Evolutionary conservation across 192 early-diverging fungal genomes (phyloP).

Genomic region (Coemansia sp.): DNA sequence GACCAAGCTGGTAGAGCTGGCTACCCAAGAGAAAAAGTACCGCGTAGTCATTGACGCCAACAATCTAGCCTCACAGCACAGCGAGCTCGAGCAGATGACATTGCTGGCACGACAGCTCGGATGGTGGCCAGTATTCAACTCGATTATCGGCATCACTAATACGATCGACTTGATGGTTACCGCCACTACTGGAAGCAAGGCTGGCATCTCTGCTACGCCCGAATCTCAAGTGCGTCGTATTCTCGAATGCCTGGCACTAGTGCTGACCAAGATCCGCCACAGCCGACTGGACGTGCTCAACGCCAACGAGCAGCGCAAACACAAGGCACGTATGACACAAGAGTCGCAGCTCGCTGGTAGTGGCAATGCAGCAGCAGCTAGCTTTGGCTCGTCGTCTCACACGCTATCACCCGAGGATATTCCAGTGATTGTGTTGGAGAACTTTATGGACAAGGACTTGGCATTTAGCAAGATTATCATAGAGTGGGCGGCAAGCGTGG

Average conservation of each 20-base stretch:
- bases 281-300: conserved; percentile 27
- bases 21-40: conserved; percentile 65
- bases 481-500: conserved; percentile 81
- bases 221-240: conserved; percentile 83
- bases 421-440: conserved; percentile 90
- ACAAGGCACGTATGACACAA: neutral
- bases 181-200: conserved; percentile 88
- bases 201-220: conserved; percentile 77
- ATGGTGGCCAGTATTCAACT: conserved; percentile 91
- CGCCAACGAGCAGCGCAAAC: conserved; percentile 39
- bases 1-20: conserved; percentile 71
- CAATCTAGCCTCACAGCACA: conserved; percentile 71
- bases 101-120: conserved; percentile 82
- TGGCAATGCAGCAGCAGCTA: neutral
- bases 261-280: conserved; percentile 64
- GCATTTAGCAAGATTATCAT: conserved; percentile 64
- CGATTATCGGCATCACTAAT: conserved; percentile 68
- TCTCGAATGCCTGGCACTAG: conserved; percentile 77
- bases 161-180: conserved; percentile 82
- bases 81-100: conserved; percentile 73
- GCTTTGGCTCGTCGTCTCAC: neutral
- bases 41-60: conserved; percentile 81
- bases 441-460: conserved; percentile 76
- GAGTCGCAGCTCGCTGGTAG: neutral
- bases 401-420: conserved; percentile 58